A percentile compares a stretch with the other conserved stretches of the same genome.
phyloP scores from a whole-genome alignment of 2,329 filamentous ascomycete genomes.

The Talaromyces sp. region DNA sequence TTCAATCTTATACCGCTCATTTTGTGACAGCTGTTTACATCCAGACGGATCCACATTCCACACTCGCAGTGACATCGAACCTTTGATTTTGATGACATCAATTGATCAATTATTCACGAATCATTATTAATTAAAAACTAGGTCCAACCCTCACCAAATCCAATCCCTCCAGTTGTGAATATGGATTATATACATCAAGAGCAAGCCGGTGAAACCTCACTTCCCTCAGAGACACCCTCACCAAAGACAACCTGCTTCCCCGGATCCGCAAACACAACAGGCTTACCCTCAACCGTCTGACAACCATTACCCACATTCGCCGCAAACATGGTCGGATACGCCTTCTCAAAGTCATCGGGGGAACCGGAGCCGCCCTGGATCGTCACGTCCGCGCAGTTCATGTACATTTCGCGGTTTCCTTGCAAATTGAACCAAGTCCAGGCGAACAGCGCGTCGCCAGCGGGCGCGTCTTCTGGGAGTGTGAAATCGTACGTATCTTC shows the following conservation, averaged over 20 bases:
- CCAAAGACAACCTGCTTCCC: constrained; percentile 35
- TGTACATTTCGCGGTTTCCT: constrained; percentile 80
- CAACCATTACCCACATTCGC: constrained; percentile 37
- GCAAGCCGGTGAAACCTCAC: constrained; percentile 1
- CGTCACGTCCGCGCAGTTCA: constrained; percentile 72
- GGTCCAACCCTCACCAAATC: too few species aligned
- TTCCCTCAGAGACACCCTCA: neutral
- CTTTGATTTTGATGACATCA: too few species aligned
- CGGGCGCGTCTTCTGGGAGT: constrained; percentile 59
- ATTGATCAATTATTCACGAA: too few species aligned
- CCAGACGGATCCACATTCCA: neutral
- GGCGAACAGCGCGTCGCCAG: constrained; percentile 60
- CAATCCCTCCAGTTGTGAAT: neutral
- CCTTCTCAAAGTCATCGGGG: constrained; percentile 5
- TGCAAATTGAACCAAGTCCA: constrained; percentile 76
- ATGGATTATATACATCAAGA: neutral
- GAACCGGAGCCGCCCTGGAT: constrained; percentile 38
- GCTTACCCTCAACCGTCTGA: constrained; percentile 52
- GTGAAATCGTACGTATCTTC: constrained; percentile 59
- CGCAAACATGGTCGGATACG: constrained; percentile 6
- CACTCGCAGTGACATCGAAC: neutral
- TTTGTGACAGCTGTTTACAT: neutral
- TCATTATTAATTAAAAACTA: too few species aligned
- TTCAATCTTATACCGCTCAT: neutral
- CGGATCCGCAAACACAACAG: constrained; percentile 63